Evolutionary conservation across 176 grass and related monocot species (phyloP).

Genomic region (Phoenix dactylifera): DNA sequence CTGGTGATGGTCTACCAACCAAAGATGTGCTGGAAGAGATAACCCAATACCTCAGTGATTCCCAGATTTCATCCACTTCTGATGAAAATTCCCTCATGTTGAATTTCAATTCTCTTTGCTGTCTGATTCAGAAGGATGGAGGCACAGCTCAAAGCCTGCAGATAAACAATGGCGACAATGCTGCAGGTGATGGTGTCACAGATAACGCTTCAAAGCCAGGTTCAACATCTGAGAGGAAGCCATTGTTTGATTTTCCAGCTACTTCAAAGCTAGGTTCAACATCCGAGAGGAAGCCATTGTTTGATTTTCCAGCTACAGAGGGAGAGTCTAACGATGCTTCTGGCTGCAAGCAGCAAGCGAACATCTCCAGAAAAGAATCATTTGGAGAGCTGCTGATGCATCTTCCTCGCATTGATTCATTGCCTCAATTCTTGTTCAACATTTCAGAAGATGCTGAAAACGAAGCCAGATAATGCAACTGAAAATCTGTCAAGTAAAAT

Average conservation of each 20-base stretch:
- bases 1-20: slow-evolving; percentile 10
- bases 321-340: slow-evolving; percentile 3
- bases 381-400: slow-evolving; percentile 31
- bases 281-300: too few species aligned
- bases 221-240: too few species aligned
- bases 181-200: slow-evolving; percentile 16
- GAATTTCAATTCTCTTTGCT: slow-evolving; percentile 41
- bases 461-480: slow-evolving; percentile 12
- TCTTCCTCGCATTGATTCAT: slow-evolving; percentile 39
- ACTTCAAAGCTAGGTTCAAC: slow-evolving; percentile 15
- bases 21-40: slow-evolving; percentile 47
- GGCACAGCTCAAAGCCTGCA: neutral
- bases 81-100: slow-evolving; percentile 54
- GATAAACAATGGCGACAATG: slow-evolving; percentile 11
- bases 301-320: slow-evolving; percentile 15
- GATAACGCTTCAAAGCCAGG: slow-evolving; percentile 40
- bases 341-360: neutral
- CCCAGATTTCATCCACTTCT: slow-evolving; percentile 18
- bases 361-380: slow-evolving; percentile 42
- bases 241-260: neutral
- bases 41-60: slow-evolving; percentile 43
- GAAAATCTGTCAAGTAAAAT: too few species aligned
- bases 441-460: slow-evolving; percentile 37
- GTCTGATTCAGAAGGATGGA: slow-evolving; percentile 41
- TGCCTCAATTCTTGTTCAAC: slow-evolving; percentile 49